A percentile compares a stretch with the other conserved stretches of the same genome.
These are phyloP conservation scores for Penicillium italicum DNA, from an alignment of 2,329 filamentous ascomycete species.

Conservation along the genomic window DNA sequence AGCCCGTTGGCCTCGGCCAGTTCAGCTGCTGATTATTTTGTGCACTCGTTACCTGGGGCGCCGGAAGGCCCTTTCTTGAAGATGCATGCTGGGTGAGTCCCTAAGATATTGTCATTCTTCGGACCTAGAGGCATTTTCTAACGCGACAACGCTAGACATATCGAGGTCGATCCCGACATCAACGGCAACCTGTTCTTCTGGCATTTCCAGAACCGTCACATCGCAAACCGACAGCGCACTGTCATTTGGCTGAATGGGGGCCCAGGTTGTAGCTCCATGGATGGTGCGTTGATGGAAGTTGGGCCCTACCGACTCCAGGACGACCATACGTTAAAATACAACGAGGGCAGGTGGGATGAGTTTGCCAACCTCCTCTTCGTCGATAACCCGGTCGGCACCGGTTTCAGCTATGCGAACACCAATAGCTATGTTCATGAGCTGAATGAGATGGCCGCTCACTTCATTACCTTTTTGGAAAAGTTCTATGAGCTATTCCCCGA, in stretches of 20 bases:
- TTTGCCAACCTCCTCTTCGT: conserved; percentile 97
- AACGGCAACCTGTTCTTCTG: conserved; percentile 98
- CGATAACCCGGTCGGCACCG: conserved; percentile 93
- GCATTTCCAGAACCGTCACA: conserved; percentile 94
- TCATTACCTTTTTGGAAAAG: conserved; percentile 83
- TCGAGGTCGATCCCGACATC: conserved; percentile 78
- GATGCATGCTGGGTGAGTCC: conserved; percentile 92
- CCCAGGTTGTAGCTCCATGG: conserved; percentile 94
- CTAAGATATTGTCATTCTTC: not conserved
- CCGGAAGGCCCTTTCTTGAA: conserved; percentile 76
- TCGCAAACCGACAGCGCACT: conserved; percentile 83
- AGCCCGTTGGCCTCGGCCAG: conserved; percentile 40
- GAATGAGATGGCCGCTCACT: conserved; percentile 82
- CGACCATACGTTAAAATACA: conserved; percentile 67
- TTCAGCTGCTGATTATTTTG: conserved; percentile 81
- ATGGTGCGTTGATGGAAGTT: conserved; percentile 93
- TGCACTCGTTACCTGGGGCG: conserved; percentile 77
- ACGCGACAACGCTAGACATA: conserved; percentile 59
- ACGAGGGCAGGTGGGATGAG: conserved; percentile 97
- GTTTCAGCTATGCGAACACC: conserved; percentile 92
- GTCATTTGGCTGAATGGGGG: conserved; percentile 97
- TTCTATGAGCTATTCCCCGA: conserved; percentile 90
- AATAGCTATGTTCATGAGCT: conserved; percentile 83
- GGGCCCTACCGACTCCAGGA: conserved; percentile 86
- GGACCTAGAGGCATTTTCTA: not conserved